Evolutionary conservation across 441 rosid species (phyloP).

Genomic region (Bocquillonia castaneifolia): DNA sequence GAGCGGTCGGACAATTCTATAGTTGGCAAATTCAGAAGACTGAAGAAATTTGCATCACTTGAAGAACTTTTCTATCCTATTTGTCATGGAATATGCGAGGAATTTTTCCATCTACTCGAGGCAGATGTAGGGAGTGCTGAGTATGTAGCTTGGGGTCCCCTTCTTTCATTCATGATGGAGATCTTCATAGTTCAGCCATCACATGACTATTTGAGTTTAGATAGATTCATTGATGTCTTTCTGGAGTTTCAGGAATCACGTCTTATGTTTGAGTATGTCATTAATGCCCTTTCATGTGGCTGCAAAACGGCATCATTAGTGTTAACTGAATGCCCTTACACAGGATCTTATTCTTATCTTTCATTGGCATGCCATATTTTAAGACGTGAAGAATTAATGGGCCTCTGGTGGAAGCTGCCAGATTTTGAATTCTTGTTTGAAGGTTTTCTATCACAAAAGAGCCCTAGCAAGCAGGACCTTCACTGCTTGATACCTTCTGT

Average conservation of each 20-base stretch:
- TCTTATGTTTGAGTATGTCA: constrained; percentile 52
- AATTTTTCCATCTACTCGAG: constrained; percentile 58
- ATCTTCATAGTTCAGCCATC: constrained; percentile 65
- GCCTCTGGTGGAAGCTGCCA: constrained; percentile 75
- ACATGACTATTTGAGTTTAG: constrained; percentile 68
- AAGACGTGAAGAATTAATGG: constrained; percentile 70
- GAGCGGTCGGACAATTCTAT: constrained; percentile 57
- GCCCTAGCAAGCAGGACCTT: constrained; percentile 81
- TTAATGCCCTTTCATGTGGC: constrained; percentile 68
- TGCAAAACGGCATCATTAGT: constrained; percentile 69
- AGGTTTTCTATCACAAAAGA: constrained; percentile 77
- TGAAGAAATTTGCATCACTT: constrained; percentile 67
- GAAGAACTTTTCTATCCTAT: constrained; percentile 76
- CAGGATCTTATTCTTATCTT: constrained; percentile 88
- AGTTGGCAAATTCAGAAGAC: constrained; percentile 66
- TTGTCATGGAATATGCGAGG: constrained; percentile 66
- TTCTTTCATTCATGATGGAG: constrained; percentile 77
- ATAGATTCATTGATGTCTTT: constrained; percentile 63
- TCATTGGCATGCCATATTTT: constrained; percentile 82
- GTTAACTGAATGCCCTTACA: constrained; percentile 81
- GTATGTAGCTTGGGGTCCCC: constrained; percentile 74
- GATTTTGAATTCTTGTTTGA: constrained; percentile 80
- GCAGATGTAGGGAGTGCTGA: constrained; percentile 49
- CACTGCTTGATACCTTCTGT: constrained; percentile 83
- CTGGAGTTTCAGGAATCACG: constrained; percentile 59